These are phyloP conservation scores for Leccinum longicurvipes DNA, from an alignment of 768 basidiomycete species.

Conservation along the genomic window DNA sequence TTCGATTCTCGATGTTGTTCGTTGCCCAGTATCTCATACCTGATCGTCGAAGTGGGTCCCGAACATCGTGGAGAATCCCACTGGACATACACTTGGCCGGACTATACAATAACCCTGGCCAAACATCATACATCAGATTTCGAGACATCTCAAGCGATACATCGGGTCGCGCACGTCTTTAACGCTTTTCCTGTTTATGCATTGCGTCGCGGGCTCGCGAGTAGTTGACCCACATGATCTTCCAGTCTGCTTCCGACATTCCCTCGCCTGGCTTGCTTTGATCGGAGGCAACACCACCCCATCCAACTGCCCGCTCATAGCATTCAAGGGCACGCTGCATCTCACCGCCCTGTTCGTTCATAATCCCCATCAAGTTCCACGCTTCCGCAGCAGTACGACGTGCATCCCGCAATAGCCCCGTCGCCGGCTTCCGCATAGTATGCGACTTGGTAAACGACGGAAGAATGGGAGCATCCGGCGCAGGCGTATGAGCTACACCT, in stretches of 20 bases:
- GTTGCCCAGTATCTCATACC: background rate
- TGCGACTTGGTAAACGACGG: constrained; percentile 44
- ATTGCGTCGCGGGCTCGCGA: constrained; percentile 41
- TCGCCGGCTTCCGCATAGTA: constrained; percentile 53
- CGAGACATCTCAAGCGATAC: background rate
- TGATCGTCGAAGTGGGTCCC: background rate
- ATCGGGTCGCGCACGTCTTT: background rate
- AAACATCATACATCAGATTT: background rate
- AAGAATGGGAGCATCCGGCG: constrained; percentile 40
- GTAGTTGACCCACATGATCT: constrained; percentile 57
- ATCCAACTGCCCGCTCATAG: constrained; percentile 66
- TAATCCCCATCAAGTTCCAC: constrained; percentile 69
- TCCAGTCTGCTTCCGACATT: constrained; percentile 59
- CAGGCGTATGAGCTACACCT: constrained; percentile 35
- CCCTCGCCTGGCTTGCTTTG: constrained; percentile 46
- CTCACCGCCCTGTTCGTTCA: constrained; percentile 46
- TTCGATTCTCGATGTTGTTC: background rate
- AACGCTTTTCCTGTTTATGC: constrained; percentile 6
- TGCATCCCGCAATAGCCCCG: constrained; percentile 61
- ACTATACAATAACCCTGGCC: background rate
- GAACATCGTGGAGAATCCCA: background rate
- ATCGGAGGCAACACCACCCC: constrained; percentile 52
- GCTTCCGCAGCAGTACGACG: constrained; percentile 69
- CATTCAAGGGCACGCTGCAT: constrained; percentile 49
- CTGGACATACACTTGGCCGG: background rate